phyloP scores from a whole-genome alignment of 192 early-diverging fungal genomes.

The Backusella circina region DNA sequence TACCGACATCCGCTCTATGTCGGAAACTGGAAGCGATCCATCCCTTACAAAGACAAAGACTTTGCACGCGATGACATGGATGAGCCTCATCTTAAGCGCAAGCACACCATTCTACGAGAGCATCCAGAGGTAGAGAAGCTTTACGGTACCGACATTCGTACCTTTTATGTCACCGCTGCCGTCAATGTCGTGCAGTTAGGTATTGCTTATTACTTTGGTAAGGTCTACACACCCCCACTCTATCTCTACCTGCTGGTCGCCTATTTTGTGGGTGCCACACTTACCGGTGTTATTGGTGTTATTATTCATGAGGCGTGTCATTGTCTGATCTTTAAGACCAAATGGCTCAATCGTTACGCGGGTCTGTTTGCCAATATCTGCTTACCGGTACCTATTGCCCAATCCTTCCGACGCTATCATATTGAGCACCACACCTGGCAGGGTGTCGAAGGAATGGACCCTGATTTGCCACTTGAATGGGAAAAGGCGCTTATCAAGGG shows the following conservation, averaged over 20 bases:
- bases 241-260: slow-evolving; percentile 64
- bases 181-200: slow-evolving; percentile 69
- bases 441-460: slow-evolving; percentile 90
- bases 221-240: slow-evolving; percentile 51
- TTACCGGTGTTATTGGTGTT: slow-evolving; percentile 78
- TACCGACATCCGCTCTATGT: slow-evolving; percentile 75
- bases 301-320: slow-evolving; percentile 94
- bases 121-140: slow-evolving; percentile 88
- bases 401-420: slow-evolving; percentile 84
- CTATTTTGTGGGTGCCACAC: slow-evolving; percentile 80
- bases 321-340: slow-evolving; percentile 69
- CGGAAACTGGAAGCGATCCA: slow-evolving; percentile 80
- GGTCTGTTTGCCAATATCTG: slow-evolving; percentile 85
- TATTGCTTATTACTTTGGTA: slow-evolving; percentile 77
- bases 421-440: slow-evolving; percentile 98
- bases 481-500: slow-evolving; percentile 77
- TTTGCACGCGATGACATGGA: slow-evolving; percentile 85
- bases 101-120: slow-evolving; percentile 79
- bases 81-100: slow-evolving; percentile 92
- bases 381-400: slow-evolving; percentile 75
- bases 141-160: slow-evolving; percentile 79
- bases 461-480: slow-evolving; percentile 88
- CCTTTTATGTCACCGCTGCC: slow-evolving; percentile 66
- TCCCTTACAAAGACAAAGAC: slow-evolving; percentile 67
- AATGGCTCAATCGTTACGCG: slow-evolving; percentile 76